Percentiles rank a stretch among this genome's conserved stretches.
These are phyloP conservation scores for Penicillium sp. DNA, from an alignment of 2,329 filamentous ascomycete genomes.

Conservation along the genomic window DNA sequence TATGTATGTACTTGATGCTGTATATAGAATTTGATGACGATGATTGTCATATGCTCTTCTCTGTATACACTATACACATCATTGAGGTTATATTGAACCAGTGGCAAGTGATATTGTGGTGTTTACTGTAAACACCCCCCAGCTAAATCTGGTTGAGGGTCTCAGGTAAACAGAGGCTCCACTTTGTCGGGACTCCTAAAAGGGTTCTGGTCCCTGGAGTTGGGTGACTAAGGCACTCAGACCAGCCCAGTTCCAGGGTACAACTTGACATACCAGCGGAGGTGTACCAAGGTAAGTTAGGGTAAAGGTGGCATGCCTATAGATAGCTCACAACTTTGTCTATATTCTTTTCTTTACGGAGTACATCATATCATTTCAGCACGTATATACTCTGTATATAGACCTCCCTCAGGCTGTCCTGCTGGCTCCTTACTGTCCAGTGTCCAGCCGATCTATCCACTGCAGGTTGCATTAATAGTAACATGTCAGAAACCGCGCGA, in stretches of 20 bases:
- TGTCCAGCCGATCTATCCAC: slow-evolving; percentile 6
- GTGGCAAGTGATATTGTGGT: slow-evolving; percentile 2
- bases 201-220: slow-evolving; percentile 16
- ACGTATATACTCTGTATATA: neutral
- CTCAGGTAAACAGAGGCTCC: slow-evolving; percentile 19
- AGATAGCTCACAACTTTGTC: slow-evolving; percentile 3
- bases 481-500: slow-evolving; percentile 15
- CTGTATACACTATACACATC: neutral
- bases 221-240: slow-evolving; percentile 1
- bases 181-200: neutral
- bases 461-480: slow-evolving; percentile 18
- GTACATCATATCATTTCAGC: neutral
- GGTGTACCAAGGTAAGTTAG: neutral
- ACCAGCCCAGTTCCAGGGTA: neutral
- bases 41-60: neutral
- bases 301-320: neutral
- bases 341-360: neutral
- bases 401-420: neutral
- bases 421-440: slow-evolving; percentile 12
- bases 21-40: neutral
- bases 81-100: neutral
- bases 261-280: neutral
- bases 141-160: slow-evolving; percentile 16
- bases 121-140: slow-evolving; percentile 7
- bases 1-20: neutral